Conservation (phyloP, 2,329 filamentous ascomycete genomes). For the Ophiostoma pallidulum region DNA sequence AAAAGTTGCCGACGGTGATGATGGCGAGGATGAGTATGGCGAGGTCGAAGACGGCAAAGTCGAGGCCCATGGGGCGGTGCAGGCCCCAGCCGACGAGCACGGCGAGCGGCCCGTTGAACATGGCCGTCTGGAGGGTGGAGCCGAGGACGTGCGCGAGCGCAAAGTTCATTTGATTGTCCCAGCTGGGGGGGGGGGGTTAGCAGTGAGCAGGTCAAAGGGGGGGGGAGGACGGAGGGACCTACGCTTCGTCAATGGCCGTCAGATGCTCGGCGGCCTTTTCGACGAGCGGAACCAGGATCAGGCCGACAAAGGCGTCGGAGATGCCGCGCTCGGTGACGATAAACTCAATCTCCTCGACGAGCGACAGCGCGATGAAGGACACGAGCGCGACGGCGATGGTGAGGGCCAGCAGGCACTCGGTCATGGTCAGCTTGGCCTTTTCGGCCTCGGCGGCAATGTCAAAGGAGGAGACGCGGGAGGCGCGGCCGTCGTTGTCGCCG, state of each 20-base stretch:
- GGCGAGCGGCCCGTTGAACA: constrained; percentile 77
- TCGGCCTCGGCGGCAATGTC: constrained; percentile 23
- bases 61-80: constrained; percentile 60
- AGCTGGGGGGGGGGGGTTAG: constrained; percentile 24
- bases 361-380: constrained; percentile 60
- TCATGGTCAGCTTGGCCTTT: constrained; percentile 65
- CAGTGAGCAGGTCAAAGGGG: background rate
- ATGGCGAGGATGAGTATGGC: constrained; percentile 74
- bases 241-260: constrained; percentile 72
- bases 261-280: constrained; percentile 83
- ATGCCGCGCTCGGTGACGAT: constrained; percentile 38
- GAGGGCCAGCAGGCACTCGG: constrained; percentile 61
- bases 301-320: constrained; percentile 48
- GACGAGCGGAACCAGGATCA: constrained; percentile 72
- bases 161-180: constrained; percentile 75
- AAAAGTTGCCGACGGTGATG: constrained; percentile 76
- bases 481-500: constrained; percentile 1
- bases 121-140: constrained; percentile 78
- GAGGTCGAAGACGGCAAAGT: constrained; percentile 83
- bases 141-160: constrained; percentile 79
- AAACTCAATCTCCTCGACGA: constrained; percentile 62
- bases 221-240: background rate
- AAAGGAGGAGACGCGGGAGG: no score
- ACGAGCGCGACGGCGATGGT: constrained; percentile 57
- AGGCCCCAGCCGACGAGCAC: constrained; percentile 79